Conservation (phyloP, 208 protist genomes). For the Crithidia sp. region DNA sequence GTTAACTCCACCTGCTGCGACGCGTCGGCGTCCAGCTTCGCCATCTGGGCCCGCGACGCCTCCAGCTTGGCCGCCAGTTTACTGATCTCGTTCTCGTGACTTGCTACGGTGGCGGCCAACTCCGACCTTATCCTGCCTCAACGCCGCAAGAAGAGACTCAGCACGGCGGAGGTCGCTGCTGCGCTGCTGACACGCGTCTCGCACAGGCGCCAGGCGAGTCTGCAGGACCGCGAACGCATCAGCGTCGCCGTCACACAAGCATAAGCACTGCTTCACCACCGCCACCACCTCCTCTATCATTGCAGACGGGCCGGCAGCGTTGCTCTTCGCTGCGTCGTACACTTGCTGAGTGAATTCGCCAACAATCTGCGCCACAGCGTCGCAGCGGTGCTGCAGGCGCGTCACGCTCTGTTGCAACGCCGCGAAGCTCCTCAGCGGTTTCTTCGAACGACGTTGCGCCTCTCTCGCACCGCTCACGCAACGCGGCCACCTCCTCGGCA, state of each 20-base stretch:
- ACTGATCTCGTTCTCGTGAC: background rate
- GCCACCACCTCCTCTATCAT: background rate
- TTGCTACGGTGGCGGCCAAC: background rate
- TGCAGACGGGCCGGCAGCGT: background rate
- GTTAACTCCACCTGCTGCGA: background rate
- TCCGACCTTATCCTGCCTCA: background rate
- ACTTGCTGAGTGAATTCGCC: conserved; percentile 5
- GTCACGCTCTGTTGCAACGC: background rate
- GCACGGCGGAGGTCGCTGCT: background rate
- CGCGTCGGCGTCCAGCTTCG: background rate
- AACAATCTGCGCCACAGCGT: background rate
- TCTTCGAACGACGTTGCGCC: background rate
- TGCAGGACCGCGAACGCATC: background rate
- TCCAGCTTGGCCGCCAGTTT: background rate
- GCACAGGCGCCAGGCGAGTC: background rate
- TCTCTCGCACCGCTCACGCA: background rate
- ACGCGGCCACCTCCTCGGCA: background rate
- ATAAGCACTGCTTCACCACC: background rate
- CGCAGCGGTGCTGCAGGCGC: conserved; percentile 1
- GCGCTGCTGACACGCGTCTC: conserved; percentile 2
- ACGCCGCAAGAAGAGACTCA: background rate
- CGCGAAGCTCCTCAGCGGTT: background rate
- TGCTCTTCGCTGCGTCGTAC: background rate
- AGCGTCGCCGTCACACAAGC: background rate
- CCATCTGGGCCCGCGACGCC: background rate